Evolutionary conservation across 495 filamentous ascomycete genomes (phyloP), one percentile per base, ranked within the genome.

Genomic region (Aspergillus hancockii): DNA sequence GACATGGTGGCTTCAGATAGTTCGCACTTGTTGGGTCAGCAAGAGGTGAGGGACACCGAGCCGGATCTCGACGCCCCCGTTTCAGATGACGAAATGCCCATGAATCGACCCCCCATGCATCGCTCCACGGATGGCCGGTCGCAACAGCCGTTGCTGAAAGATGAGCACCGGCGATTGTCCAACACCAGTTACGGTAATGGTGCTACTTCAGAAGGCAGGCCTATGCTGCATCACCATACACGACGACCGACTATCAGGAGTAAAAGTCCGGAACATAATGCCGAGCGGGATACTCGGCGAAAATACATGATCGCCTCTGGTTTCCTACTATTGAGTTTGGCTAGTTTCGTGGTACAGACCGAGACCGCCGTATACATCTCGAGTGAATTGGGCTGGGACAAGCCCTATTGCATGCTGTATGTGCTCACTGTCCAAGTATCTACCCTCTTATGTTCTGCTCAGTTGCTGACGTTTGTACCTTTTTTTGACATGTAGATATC

Each of bases 321-420:
- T 49, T 97, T 96, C 73, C 75, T 98, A 54, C 65, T 88, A 4
- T 62, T 96, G 58, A 93, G 88, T 64, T 75, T 98, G 65, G 75
- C 93, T 19, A 86, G 88, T 66, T 98, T 98, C 73, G 79, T 82
- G 31, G 75, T 97, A 6, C 94, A 98, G 80, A 97, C 94, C 7
- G 93, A 97, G 78, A 92, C 96, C 14, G 92, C 94, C 4, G 86
- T 92, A 8, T 93, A 97, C 70, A 92, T 98, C 41, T 91, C 97
- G 71, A 85, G 91, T 72, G 86, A 92, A 41, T 70, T 97, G 58
- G 81, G 85, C 32, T 98, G 94, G 94, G 85, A 93, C 69, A 98
- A 98, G 75, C 88, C 93, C 23, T 98, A 97, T 78, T 92, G 89
- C 79, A 98, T 98, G 94, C 81, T 98, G 82, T 98, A 78, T 80